Conservation (phyloP, 345 rosid genomes). For the Isatis tinctoria region DNA sequence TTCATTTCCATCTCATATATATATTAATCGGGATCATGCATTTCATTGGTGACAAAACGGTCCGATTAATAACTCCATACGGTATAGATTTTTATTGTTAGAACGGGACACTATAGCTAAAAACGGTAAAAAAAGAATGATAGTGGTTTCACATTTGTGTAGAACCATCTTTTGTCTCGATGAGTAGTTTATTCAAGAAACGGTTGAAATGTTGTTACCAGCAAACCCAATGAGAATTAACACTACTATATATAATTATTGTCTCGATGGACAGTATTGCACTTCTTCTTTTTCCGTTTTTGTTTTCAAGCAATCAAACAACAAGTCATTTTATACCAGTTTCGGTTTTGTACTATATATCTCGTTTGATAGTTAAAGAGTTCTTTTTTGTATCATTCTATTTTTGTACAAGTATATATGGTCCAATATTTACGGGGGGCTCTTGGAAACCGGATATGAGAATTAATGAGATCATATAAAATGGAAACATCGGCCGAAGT, state of each 20-base stretch:
- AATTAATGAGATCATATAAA: neutral
- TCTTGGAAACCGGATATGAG: constrained; percentile 5
- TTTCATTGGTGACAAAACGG: too few species aligned
- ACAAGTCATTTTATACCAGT: neutral
- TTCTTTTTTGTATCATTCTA: neutral
- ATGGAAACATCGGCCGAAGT: constrained; percentile 8
- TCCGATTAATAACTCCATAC: neutral
- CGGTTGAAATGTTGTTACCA: too few species aligned
- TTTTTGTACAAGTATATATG: neutral
- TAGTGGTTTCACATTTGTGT: neutral
- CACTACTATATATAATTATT: too few species aligned
- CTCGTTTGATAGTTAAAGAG: neutral
- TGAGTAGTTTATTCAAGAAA: neutral
- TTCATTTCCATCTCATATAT: neutral
- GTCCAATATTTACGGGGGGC: constrained; percentile 21
- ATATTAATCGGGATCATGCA: neutral
- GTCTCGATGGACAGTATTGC: too few species aligned
- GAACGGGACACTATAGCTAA: too few species aligned
- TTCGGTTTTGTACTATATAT: neutral
- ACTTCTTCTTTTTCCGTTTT: neutral
- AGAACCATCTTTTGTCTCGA: neutral
- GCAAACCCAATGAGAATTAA: too few species aligned
- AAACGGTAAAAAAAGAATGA: neutral
- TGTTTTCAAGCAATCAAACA: neutral
- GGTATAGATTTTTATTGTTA: too few species aligned